Conservation (phyloP, 495 filamentous ascomycete genomes). For the Tuber umbilicatum region DNA sequence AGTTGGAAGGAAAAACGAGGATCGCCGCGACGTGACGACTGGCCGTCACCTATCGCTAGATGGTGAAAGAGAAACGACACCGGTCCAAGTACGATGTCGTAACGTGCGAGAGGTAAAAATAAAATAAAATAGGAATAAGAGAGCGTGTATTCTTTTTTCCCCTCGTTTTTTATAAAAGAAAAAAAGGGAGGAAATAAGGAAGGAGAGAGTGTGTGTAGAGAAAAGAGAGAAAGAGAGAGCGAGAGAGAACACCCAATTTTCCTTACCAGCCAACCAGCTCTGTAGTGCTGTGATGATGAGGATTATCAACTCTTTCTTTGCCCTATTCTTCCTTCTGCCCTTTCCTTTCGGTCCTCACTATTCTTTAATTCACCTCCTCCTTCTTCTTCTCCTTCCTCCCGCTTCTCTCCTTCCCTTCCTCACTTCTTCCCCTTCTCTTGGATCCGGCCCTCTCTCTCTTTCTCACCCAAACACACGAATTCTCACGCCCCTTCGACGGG, state of each 20-base stretch:
- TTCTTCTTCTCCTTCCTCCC: not conserved
- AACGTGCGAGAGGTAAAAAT: not conserved
- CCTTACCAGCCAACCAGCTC: not conserved
- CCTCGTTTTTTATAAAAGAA: not conserved
- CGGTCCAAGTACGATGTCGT: not conserved
- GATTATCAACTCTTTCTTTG: slow-evolving; percentile 4
- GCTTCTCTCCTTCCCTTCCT: not conserved
- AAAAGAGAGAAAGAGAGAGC: not conserved
- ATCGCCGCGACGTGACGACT: not conserved
- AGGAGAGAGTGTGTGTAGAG: not conserved
- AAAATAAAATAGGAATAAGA: not conserved
- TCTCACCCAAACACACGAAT: not conserved
- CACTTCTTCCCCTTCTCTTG: not conserved
- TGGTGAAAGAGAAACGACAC: not conserved
- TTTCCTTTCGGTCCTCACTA: slow-evolving; percentile 4
- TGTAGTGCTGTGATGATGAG: not conserved
- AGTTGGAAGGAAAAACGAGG: not conserved
- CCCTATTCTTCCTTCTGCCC: not conserved
- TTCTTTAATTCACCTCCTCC: not conserved
- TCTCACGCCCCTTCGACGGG: not conserved
- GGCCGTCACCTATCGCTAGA: not conserved
- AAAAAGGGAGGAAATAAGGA: not conserved
- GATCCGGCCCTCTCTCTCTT: not conserved
- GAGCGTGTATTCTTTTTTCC: not conserved
- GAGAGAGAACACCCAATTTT: not conserved